Base-by-base conservation (phyloP, 345 rosid species). In the Eucalyptus erythrocorys region DNA sequence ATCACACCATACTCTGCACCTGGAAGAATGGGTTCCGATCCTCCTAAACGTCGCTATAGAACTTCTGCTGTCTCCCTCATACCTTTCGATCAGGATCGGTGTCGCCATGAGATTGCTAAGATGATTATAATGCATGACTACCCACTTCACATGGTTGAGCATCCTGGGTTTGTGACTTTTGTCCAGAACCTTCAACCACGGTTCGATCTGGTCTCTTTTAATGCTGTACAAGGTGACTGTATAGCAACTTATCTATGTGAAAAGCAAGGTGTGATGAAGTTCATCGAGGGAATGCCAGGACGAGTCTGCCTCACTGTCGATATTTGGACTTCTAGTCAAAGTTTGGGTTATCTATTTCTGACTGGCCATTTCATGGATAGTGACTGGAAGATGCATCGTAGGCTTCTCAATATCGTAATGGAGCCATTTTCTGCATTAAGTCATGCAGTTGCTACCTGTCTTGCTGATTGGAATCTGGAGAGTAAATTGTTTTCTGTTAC, bases 101-200 rank as follows among this genome's bases (percentile, higher is more conserved):
- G 95, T 90, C 98, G 97, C 42, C 95, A 92, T 66, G 97, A 95
- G 93, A 94, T 96, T 87, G 97, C 96, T 3, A 95, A 86, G 93
- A 97, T 97, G 99, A 95, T 96, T 82, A 95, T 97, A 85, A 89
- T 95, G 94, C 99, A 97, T 86, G 96, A 96, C 84, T 96, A 95
- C 88, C 97, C 97, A 48, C 97, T 97, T 85, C 99, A 97, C 93
- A 97, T 97, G 95, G 98, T 96, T 84, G 99, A 97, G 89, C 96
- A 96, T 91, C 92, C 94, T 40, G 97, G 97, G 42, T 97, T 97
- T 85, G 81, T 94, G 21, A 92, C 95, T 85, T 97, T 97, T 64
- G 95, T 95, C 34, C 93, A 94, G 91, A 96, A 91, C 90, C 96
- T 97, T 92, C 98, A 96, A 89, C 98, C 99, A 30, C 91, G 93